A percentile compares a stretch with the other conserved stretches of the same genome.
Evolutionary conservation across 1,284 basidiomycete species (phyloP).

Genomic region (Inonotus obliquus): DNA sequence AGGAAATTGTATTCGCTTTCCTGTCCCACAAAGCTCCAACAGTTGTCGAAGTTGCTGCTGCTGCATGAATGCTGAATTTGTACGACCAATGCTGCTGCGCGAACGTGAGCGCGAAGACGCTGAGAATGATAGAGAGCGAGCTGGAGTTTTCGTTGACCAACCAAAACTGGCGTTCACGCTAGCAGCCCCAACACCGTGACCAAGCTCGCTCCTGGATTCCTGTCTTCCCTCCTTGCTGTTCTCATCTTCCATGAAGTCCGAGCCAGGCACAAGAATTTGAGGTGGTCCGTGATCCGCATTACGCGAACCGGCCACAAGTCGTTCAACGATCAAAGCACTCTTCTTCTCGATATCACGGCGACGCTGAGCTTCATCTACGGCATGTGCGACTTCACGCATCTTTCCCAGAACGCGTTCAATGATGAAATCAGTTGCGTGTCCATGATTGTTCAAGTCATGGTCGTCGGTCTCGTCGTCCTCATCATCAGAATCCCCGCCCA

Average conservation of each 20-base stretch:
- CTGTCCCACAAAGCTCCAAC: constrained; percentile 12
- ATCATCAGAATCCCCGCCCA: constrained; percentile 10
- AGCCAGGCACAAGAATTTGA: neutral
- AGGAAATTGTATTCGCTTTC: constrained; percentile 32
- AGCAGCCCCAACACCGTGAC: constrained; percentile 1
- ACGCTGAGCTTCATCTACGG: constrained; percentile 47
- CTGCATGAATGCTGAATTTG: constrained; percentile 9
- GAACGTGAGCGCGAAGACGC: constrained; percentile 11
- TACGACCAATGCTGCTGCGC: neutral
- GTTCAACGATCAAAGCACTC: constrained; percentile 63
- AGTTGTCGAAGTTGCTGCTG: constrained; percentile 16
- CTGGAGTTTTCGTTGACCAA: constrained; percentile 1
- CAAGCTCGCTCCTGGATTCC: constrained; percentile 13
- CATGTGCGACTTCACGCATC: constrained; percentile 57
- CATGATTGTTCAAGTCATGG: constrained; percentile 40
- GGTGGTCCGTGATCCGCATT: constrained; percentile 6
- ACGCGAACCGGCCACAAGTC: constrained; percentile 42
- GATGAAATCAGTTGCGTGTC: constrained; percentile 37
- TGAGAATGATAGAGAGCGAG: constrained; percentile 15
- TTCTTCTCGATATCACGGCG: constrained; percentile 60
- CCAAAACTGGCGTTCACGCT: neutral
- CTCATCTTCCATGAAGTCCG: neutral
- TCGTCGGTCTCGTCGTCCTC: constrained; percentile 40
- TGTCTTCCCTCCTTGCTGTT: neutral
- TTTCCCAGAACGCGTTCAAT: constrained; percentile 25